Conservation (phyloP, 1,139 yeast species). For the Nakaseomyces sp. region DNA sequence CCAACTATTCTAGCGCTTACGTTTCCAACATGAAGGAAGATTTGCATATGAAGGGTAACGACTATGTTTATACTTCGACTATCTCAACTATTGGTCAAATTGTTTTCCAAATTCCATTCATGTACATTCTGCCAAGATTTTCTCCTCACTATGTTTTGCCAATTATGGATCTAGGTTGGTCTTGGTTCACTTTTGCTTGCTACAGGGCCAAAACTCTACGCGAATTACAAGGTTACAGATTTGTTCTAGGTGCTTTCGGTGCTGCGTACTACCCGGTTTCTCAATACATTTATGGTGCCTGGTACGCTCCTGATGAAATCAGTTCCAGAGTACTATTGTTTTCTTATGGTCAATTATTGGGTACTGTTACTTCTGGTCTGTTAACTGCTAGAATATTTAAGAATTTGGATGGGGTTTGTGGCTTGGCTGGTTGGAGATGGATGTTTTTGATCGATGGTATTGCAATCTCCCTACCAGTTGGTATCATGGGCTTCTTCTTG, state of each 20-base stretch:
- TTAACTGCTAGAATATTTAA: conserved; percentile 53
- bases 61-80: conserved; percentile 51
- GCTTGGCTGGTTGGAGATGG: conserved; percentile 65
- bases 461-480: conserved; percentile 47
- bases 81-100: conserved; percentile 52
- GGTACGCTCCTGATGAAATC: conserved; percentile 53
- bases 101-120: conserved; percentile 45
- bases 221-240: conserved; percentile 48
- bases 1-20: conserved; percentile 55
- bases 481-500: conserved; percentile 49
- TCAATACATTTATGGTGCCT: conserved; percentile 53
- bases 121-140: conserved; percentile 36
- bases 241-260: conserved; percentile 59
- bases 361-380: conserved; percentile 54
- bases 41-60: conserved; percentile 53
- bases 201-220: conserved; percentile 40
- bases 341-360: conserved; percentile 53
- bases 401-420: conserved; percentile 38
- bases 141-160: conserved; percentile 52
- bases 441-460: conserved; percentile 60
- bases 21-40: conserved; percentile 55
- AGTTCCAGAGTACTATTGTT: conserved; percentile 53
- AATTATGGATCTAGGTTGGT: conserved; percentile 55
- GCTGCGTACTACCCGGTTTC: conserved; percentile 51
- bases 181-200: conserved; percentile 50